phyloP scores from a whole-genome alignment of 352 stramenopile genomes.

The Pythium oligandrum region DNA sequence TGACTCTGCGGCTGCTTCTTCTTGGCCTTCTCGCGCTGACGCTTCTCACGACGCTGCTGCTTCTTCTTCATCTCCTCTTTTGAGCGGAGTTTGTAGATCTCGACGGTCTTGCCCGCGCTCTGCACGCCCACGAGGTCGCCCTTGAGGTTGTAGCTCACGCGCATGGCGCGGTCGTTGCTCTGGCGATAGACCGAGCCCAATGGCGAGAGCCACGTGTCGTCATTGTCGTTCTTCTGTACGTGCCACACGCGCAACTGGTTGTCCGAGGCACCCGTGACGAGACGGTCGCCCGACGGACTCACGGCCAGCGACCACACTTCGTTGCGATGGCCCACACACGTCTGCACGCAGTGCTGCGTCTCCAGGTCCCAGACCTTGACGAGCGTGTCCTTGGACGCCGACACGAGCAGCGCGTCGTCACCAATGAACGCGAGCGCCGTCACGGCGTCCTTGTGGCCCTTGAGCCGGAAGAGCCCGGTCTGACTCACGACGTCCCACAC shows the following conservation, averaged over 20 bases:
- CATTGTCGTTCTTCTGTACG: conserved; percentile 22
- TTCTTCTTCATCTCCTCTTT: conserved; percentile 90
- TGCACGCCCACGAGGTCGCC: conserved; percentile 73
- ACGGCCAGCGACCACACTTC: conserved; percentile 91
- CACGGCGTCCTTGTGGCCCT: conserved; percentile 91
- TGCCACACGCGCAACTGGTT: conserved; percentile 80
- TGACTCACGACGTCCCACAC: conserved; percentile 93
- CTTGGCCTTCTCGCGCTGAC: conserved; percentile 83
- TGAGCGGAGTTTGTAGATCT: conserved; percentile 87
- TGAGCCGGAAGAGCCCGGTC: conserved; percentile 85
- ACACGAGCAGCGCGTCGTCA: conserved; percentile 56
- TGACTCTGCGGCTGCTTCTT: conserved; percentile 44
- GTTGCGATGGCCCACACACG: conserved; percentile 88
- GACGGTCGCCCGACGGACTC: conserved; percentile 45
- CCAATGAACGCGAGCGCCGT: conserved; percentile 87
- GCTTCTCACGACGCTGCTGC: conserved; percentile 84
- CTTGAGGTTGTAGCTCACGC: conserved; percentile 51
- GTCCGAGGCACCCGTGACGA: conserved; percentile 79
- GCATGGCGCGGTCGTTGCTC: conserved; percentile 66
- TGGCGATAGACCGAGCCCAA: conserved; percentile 70
- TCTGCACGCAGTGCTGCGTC: conserved; percentile 93
- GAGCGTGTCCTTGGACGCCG: conserved; percentile 90
- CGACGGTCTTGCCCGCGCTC: conserved; percentile 85
- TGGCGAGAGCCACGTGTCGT: conserved; percentile 49
- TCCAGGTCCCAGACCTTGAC: conserved; percentile 94